Conservation (phyloP, 176 grass and related monocot genomes). For the Alopecurus myosuroides region DNA sequence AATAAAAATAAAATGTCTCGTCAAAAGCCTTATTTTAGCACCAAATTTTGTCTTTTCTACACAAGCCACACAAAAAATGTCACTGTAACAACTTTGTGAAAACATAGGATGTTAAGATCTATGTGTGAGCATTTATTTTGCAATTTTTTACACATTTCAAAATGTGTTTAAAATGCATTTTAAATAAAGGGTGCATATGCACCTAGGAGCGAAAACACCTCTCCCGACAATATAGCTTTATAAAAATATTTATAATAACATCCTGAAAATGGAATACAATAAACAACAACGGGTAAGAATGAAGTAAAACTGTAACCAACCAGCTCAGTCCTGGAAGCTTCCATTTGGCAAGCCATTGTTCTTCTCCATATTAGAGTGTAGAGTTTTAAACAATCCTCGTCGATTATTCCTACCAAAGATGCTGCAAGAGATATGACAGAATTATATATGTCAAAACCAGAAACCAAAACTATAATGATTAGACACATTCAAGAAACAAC, state of each 20-base stretch:
- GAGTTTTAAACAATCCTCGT: conserved; percentile 82
- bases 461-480: background rate
- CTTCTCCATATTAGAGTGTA: conserved; percentile 94
- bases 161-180: no score
- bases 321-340: conserved; percentile 67
- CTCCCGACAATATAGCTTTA: background rate
- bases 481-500: background rate
- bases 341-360: conserved; percentile 93
- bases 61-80: no score
- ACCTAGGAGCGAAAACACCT: no score
- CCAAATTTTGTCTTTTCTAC: no score
- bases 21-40: no score
- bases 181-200: no score
- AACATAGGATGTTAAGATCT: no score
- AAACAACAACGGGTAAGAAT: conserved; percentile 21
- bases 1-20: no score
- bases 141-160: no score
- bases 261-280: background rate
- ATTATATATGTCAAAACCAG: conserved; percentile 22
- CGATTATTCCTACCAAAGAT: conserved; percentile 71
- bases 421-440: conserved; percentile 47
- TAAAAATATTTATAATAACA: background rate
- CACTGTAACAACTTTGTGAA: no score
- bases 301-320: conserved; percentile 40
- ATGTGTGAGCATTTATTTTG: no score